These are phyloP conservation scores for Oenanthe sinensis DNA, from an alignment of 129 eudicot species.

Conservation along the genomic window DNA sequence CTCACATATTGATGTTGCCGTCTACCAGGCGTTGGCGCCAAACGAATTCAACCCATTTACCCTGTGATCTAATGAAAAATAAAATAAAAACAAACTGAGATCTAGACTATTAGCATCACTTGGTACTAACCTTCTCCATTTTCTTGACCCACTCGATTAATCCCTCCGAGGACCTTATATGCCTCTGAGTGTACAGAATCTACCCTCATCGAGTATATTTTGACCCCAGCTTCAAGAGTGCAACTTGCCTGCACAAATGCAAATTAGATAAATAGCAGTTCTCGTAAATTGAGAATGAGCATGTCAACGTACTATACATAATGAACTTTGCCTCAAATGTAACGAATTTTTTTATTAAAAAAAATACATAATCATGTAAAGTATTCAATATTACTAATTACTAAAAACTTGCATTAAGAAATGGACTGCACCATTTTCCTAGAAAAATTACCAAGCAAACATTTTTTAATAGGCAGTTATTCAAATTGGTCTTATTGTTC, in stretches of 20 bases:
- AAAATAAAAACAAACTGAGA: not conserved
- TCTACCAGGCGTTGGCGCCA: not conserved
- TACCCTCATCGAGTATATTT: slow-evolving; percentile 85
- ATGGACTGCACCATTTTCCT: not conserved
- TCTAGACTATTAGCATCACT: not conserved
- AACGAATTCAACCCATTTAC: not conserved
- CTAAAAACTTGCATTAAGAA: not conserved
- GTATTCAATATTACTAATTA: not conserved
- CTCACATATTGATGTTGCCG: not conserved
- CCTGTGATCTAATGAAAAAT: not conserved
- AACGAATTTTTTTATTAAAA: not conserved
- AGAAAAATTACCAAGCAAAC: not conserved
- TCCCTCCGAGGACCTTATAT: slow-evolving; percentile 83
- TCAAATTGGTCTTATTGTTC: not conserved
- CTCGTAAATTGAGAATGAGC: not conserved
- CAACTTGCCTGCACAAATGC: slow-evolving; percentile 69
- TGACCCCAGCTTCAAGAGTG: slow-evolving; percentile 96
- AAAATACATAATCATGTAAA: not conserved
- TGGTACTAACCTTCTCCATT: slow-evolving; percentile 54
- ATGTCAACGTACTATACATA: not conserved
- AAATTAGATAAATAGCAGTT: slow-evolving; percentile 8
- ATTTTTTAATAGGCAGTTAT: not conserved
- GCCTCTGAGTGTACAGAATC: slow-evolving; percentile 96
- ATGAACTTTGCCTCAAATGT: not conserved
- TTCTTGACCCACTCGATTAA: slow-evolving; percentile 80